phyloP scores from a whole-genome alignment of 371 early-diverging fungal genomes.

The Mortierella sp. region DNA sequence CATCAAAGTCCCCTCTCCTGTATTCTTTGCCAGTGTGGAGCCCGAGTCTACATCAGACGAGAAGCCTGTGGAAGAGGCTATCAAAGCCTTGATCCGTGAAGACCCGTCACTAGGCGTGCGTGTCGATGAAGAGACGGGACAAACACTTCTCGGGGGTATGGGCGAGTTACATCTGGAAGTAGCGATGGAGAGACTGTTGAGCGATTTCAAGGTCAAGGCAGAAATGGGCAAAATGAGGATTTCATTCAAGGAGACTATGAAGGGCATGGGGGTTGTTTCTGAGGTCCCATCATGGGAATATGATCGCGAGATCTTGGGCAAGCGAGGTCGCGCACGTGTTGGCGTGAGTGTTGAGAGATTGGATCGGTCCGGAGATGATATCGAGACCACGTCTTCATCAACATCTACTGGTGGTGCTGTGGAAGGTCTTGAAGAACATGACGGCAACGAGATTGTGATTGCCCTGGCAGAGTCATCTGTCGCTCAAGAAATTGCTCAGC shows the following conservation, averaged over 20 bases:
- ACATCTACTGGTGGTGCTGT: background rate
- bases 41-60: constrained; percentile 83
- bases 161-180: constrained; percentile 93
- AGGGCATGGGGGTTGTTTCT: constrained; percentile 36
- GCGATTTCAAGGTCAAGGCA: constrained; percentile 96
- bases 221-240: constrained; percentile 96
- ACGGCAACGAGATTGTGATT: constrained; percentile 48
- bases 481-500: constrained; percentile 25
- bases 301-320: constrained; percentile 81
- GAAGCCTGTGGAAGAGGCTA: constrained; percentile 80
- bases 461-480: constrained; percentile 28
- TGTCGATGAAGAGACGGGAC: constrained; percentile 92
- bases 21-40: constrained; percentile 90
- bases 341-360: constrained; percentile 63
- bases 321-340: constrained; percentile 72
- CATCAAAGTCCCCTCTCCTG: constrained; percentile 90
- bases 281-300: constrained; percentile 54
- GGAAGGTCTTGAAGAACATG: constrained; percentile 31
- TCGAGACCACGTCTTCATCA: background rate
- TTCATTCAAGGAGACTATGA: constrained; percentile 94
- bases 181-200: constrained; percentile 97
- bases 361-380: constrained; percentile 46
- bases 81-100: constrained; percentile 94
- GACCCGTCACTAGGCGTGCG: constrained; percentile 98
- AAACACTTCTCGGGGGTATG: constrained; percentile 94